Conservation (phyloP, 768 basidiomycete species). For the Lentinus brumalis region DNA sequence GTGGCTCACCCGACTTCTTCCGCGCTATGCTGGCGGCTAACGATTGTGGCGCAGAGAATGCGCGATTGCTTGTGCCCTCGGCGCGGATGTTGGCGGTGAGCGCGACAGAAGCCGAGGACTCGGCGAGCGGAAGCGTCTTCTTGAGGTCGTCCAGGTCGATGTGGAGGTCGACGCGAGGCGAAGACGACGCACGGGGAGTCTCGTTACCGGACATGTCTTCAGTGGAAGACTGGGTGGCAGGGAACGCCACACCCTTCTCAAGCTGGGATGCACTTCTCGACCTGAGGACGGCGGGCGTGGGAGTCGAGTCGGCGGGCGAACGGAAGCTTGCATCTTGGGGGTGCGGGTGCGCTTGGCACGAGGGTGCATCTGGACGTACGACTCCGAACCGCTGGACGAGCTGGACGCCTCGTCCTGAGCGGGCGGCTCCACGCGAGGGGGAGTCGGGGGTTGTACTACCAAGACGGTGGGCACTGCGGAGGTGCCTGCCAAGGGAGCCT, state of each 20-base stretch:
- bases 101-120: not conserved
- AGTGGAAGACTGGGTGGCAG: not conserved
- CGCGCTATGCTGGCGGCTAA: conserved; percentile 55
- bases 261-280: conserved; percentile 5
- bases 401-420: conserved; percentile 12
- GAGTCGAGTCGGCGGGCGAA: conserved; percentile 46
- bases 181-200: conserved; percentile 17
- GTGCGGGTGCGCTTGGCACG: conserved; percentile 27
- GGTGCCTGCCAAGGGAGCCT: conserved; percentile 23
- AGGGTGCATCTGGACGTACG: conserved; percentile 24
- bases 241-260: conserved; percentile 13
- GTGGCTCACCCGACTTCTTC: conserved; percentile 93
- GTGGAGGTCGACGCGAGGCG: conserved; percentile 1
- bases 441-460: conserved; percentile 32
- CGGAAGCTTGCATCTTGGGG: conserved; percentile 31
- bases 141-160: conserved; percentile 6
- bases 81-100: not conserved
- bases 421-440: conserved; percentile 13
- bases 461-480: conserved; percentile 21
- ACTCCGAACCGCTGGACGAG: conserved; percentile 20
- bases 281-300: conserved; percentile 41
- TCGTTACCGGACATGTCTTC: conserved; percentile 15
- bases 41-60: conserved; percentile 22
- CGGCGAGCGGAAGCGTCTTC: not conserved
- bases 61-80: conserved; percentile 1